These are phyloP conservation scores for Zygoascus bituminiphila DNA, from an alignment of 805 yeast genomes.

Conservation along the genomic window DNA sequence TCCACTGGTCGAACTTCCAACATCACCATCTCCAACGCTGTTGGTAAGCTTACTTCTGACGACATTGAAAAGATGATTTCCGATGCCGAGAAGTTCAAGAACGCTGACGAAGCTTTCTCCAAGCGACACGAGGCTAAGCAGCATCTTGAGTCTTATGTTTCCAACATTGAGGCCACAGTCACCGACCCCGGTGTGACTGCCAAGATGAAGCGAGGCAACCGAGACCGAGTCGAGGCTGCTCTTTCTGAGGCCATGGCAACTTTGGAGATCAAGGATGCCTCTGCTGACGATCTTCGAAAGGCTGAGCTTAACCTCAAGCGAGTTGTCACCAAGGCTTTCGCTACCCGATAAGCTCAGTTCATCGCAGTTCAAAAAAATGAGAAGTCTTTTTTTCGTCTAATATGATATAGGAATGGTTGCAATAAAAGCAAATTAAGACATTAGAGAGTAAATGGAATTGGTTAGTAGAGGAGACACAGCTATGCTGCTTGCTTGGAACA, in stretches of 20 bases:
- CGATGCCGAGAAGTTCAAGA: conserved; percentile 99
- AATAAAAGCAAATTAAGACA: background rate
- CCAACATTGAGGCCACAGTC: conserved; percentile 89
- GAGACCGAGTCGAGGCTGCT: conserved; percentile 96
- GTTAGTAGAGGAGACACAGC: too few species aligned
- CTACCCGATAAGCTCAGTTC: conserved; percentile 59
- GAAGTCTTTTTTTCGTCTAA: background rate
- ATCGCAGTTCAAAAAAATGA: background rate
- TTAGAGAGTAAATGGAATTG: too few species aligned
- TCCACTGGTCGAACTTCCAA: conserved; percentile 97
- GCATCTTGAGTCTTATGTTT: conserved; percentile 97
- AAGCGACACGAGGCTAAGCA: conserved; percentile 99
- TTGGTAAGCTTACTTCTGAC: conserved; percentile 93
- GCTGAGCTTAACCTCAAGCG: conserved; percentile 99
- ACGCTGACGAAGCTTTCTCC: conserved; percentile 98
- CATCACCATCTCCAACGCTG: conserved; percentile 98
- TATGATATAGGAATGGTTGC: background rate
- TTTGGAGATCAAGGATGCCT: conserved; percentile 90
- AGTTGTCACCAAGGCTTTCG: conserved; percentile 98
- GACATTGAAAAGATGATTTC: conserved; percentile 97
- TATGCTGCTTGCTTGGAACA: too few species aligned
- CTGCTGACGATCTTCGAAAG: conserved; percentile 97
- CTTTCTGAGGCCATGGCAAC: conserved; percentile 97
- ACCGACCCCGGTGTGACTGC: conserved; percentile 98
- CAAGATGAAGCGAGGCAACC: conserved; percentile 93